Base-by-base conservation (phyloP, 805 yeast species). In the Candida takata region DNA sequence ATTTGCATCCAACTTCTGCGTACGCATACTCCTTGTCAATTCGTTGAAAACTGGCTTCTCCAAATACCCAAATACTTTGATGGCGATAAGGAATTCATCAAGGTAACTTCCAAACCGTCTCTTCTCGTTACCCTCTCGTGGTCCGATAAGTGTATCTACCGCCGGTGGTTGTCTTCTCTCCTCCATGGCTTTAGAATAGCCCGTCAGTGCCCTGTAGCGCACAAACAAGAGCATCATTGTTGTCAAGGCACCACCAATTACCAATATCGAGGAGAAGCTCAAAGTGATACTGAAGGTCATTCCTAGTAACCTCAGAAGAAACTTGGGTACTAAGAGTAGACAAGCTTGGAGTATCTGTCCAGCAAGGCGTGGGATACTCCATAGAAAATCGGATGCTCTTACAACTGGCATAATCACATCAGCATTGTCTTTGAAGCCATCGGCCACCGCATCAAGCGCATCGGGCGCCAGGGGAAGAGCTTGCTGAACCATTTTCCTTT, bases 21-120 rank as follows among this genome's bases (percentile, higher is more conserved):
- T 90, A 36, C 84, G 84, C 85, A 90, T 86, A 42, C 82, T 82
- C 52, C 84, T 80, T 4, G 97, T 88, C 48, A 90, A 69, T 51
- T 88, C 97, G 53, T 88, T 94, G 57, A 90, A 88, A 2, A 90
- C 96, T 3, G 84, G 82, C 42, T 80, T 72, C 46, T 90, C 97
- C 33, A 90, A 66, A 57, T 90, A 90, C 3, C 97, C 97, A 63
- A 90, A 92, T 6, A 92, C 82, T 58, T 86, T 87, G 44, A 92
- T 84, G 3, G 96, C 97, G 34, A 84, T 74, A 31, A 90, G 61
- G 49, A 90, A 90, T 55, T 88, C 95, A 55, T 90, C 96, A 35
- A 90, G 62, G 52, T 86, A 88, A 31, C 84, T 79, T 6, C 70
- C 63, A 7, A 70, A 57, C 31, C 73, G 65, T 19, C 45, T 48